Percentiles rank a stretch among this genome's conserved stretches.
These are phyloP conservation scores for Exophiala lecanii-corni DNA, from an alignment of 2,329 filamentous ascomycete species.

Conservation along the genomic window DNA sequence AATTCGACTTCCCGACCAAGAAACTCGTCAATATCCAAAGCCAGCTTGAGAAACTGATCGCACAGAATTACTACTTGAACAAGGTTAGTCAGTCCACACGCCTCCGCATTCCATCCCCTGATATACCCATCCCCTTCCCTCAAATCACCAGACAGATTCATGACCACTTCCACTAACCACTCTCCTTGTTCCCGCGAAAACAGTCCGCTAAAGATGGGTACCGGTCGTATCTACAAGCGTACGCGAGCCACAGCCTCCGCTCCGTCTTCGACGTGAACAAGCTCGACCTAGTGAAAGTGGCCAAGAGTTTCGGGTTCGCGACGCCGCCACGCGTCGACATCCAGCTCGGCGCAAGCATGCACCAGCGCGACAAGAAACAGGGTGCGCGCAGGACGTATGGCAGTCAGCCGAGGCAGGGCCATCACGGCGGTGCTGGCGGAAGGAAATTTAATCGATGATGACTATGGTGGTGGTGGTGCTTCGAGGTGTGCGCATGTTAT, in stretches of 20 bases:
- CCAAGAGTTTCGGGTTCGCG: conserved; percentile 76
- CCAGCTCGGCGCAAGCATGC: conserved; percentile 69
- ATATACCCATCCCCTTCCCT: conserved; percentile 6
- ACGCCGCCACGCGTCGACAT: conserved; percentile 76
- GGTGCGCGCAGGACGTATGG: conserved; percentile 67
- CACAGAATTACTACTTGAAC: conserved; percentile 94
- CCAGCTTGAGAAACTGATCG: conserved; percentile 90
- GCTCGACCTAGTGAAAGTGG: conserved; percentile 76
- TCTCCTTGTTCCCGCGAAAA: conserved; percentile 2
- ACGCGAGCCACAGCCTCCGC: conserved; percentile 77
- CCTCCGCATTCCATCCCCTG: neutral
- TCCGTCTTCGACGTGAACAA: conserved; percentile 83
- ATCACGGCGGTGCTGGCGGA: conserved; percentile 27
- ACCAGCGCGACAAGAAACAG: conserved; percentile 63
- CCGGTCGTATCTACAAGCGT: conserved; percentile 88
- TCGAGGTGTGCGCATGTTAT: too few relatives aligned
- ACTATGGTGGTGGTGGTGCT: conserved; percentile 31
- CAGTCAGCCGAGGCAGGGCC: conserved; percentile 65
- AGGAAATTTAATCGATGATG: conserved; percentile 53
- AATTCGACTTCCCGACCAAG: conserved; percentile 90
- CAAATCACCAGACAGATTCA: conserved; percentile 3
- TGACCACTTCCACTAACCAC: neutral
- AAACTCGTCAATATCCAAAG: conserved; percentile 88
- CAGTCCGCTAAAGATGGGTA: conserved; percentile 68
- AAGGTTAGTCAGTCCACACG: conserved; percentile 53